A percentile compares a stretch with the other conserved stretches of the same genome.
Conservation (phyloP, 352 stramenopile species). For the Globisporangium solare region DNA sequence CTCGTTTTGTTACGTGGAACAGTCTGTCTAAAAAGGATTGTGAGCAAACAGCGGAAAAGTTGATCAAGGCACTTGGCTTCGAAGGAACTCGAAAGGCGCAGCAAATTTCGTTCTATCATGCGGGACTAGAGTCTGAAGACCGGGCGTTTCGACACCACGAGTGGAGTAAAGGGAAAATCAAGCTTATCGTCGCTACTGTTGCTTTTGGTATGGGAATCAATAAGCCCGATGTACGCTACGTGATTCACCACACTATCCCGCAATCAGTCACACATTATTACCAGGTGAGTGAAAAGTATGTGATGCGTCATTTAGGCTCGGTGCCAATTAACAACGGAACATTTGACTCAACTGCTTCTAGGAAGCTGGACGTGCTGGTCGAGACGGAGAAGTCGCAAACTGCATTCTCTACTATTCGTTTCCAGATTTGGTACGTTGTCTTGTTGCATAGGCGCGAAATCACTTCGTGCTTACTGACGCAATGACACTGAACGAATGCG, state of each 20-base stretch:
- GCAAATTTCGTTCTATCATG: slow-evolving; percentile 84
- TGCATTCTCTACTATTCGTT: slow-evolving; percentile 89
- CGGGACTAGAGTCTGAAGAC: slow-evolving; percentile 68
- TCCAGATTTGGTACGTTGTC: slow-evolving; percentile 33
- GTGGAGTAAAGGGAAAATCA: slow-evolving; percentile 89
- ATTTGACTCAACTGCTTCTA: slow-evolving; percentile 15
- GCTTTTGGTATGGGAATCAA: slow-evolving; percentile 90
- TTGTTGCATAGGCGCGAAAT: no score
- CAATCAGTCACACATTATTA: slow-evolving; percentile 90
- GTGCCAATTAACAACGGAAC: no score
- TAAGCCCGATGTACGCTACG: slow-evolving; percentile 85
- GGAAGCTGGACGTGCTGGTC: slow-evolving; percentile 78
- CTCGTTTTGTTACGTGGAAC: neutral
- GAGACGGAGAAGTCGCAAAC: slow-evolving; percentile 78
- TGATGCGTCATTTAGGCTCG: no score
- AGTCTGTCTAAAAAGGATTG: slow-evolving; percentile 88
- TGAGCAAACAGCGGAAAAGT: slow-evolving; percentile 72
- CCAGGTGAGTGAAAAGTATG: slow-evolving; percentile 39
- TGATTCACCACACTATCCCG: slow-evolving; percentile 87
- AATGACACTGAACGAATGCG: no score
- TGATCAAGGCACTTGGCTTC: slow-evolving; percentile 76
- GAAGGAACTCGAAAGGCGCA: slow-evolving; percentile 59
- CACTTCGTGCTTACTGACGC: no score
- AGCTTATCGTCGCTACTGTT: slow-evolving; percentile 85
- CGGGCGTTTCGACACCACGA: slow-evolving; percentile 76